These are phyloP conservation scores for Letharia lupina DNA, from an alignment of 495 filamentous ascomycete genomes.

Conservation along the genomic window DNA sequence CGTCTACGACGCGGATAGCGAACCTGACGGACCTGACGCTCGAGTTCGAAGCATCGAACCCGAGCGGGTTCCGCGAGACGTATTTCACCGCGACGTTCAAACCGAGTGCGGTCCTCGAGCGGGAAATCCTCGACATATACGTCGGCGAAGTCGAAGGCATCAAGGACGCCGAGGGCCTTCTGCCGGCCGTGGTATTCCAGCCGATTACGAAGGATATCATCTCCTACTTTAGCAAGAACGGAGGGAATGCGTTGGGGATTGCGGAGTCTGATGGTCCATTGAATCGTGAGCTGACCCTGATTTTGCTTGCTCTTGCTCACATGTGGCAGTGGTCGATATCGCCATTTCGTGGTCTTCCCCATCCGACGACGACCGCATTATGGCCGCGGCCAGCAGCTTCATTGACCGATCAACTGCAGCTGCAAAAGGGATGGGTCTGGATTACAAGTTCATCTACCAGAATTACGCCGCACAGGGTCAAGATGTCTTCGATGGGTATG, in stretches of 20 bases:
- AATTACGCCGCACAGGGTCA: constrained; percentile 41
- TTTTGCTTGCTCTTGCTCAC: neutral
- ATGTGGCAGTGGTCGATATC: constrained; percentile 28
- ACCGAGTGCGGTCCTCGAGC: constrained; percentile 31
- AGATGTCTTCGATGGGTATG: constrained; percentile 36
- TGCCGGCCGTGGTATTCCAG: constrained; percentile 42
- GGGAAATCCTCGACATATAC: constrained; percentile 34
- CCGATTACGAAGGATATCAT: constrained; percentile 36
- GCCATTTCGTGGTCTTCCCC: constrained; percentile 30
- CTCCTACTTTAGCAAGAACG: constrained; percentile 34
- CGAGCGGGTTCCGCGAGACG: constrained; percentile 34
- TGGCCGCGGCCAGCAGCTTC: constrained; percentile 26
- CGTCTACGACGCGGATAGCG: constrained; percentile 34
- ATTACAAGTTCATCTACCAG: constrained; percentile 50
- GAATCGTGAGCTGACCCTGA: constrained; percentile 10
- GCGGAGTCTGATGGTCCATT: constrained; percentile 34
- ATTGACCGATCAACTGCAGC: constrained; percentile 30
- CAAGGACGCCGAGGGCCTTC: constrained; percentile 31
- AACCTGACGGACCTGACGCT: constrained; percentile 39
- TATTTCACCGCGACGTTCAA: constrained; percentile 33
- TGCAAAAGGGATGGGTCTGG: constrained; percentile 35
- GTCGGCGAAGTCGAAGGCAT: constrained; percentile 31
- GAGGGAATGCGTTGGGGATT: constrained; percentile 48
- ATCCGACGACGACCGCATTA: constrained; percentile 31
- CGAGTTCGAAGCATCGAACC: constrained; percentile 36